Conservation (phyloP, 2,329 filamentous ascomycete genomes). For the Periconia sp. region DNA sequence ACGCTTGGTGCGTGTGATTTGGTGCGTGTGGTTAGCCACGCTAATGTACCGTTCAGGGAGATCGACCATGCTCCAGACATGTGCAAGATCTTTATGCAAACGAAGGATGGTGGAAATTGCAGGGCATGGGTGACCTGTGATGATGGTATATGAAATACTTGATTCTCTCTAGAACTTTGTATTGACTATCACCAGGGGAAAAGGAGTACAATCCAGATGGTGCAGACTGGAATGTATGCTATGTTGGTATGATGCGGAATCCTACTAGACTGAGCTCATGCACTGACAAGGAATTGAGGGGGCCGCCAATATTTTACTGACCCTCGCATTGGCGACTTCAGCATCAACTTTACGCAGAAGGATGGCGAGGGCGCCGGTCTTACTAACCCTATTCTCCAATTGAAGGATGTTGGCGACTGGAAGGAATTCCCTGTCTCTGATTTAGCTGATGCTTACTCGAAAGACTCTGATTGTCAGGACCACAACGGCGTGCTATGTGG, state of each 20-base stretch:
- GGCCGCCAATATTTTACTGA: conserved; percentile 12
- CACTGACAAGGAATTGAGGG: not conserved
- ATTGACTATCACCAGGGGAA: not conserved
- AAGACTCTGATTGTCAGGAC: conserved; percentile 1
- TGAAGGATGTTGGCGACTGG: conserved; percentile 13
- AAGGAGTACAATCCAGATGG: conserved; percentile 13
- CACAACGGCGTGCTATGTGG: not conserved
- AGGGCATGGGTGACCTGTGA: conserved; percentile 8
- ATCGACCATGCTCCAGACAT: no score
- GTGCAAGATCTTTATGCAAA: conserved; percentile 11
- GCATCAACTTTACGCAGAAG: conserved; percentile 13
- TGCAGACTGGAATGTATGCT: conserved; percentile 12
- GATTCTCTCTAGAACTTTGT: no score
- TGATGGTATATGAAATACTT: no score
- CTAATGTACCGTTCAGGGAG: no score
- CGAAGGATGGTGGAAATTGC: conserved; percentile 11
- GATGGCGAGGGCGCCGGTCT: conserved; percentile 13
- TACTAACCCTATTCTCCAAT: conserved; percentile 10
- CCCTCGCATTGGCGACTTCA: conserved; percentile 17
- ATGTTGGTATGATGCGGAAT: not conserved
- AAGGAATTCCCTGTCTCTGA: conserved; percentile 3
- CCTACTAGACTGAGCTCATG: not conserved
- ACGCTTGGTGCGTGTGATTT: no score
- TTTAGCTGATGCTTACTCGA: not conserved
- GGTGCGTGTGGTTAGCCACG: no score